Evolutionary conservation across 2,329 filamentous ascomycete genomes (phyloP).

Genomic region (Lasiodiplodia hormozganensis): DNA sequence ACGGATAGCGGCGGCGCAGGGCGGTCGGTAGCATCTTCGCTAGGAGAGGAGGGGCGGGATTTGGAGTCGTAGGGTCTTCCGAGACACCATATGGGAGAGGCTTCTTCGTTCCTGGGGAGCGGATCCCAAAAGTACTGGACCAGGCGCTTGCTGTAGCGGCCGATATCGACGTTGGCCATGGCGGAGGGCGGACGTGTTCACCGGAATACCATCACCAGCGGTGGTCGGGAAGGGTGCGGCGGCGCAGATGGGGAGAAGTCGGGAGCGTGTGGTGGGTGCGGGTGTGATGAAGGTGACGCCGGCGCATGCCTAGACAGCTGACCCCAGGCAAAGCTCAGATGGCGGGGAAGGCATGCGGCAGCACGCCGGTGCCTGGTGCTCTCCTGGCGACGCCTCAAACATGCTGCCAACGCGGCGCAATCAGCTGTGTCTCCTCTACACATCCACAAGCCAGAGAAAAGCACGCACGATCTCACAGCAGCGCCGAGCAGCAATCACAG

Average conservation of each 20-base stretch:
- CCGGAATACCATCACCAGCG: slow-evolving; percentile 8
- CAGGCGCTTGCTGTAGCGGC: slow-evolving; percentile 76
- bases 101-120: slow-evolving; percentile 79
- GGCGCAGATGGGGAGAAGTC: not conserved
- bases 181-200: slow-evolving; percentile 29
- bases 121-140: slow-evolving; percentile 94
- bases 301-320: slow-evolving; percentile 27
- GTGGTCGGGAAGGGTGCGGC: not conserved
- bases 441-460: not conserved
- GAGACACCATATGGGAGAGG: slow-evolving; percentile 83
- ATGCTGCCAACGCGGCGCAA: not conserved
- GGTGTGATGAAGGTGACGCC: slow-evolving; percentile 22
- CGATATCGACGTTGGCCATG: slow-evolving; percentile 75
- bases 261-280: slow-evolving; percentile 20
- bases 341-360: slow-evolving; percentile 21
- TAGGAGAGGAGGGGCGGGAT: slow-evolving; percentile 33
- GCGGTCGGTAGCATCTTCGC: slow-evolving; percentile 31
- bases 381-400: not conserved
- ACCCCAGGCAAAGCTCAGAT: slow-evolving; percentile 23
- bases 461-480: not conserved
- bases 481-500: not conserved
- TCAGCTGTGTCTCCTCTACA: not conserved
- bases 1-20: slow-evolving; percentile 28
- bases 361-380: slow-evolving; percentile 10
- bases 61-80: slow-evolving; percentile 63